Conservation (phyloP, 257 asterid genomes). For the Solanum raphanifolium region DNA sequence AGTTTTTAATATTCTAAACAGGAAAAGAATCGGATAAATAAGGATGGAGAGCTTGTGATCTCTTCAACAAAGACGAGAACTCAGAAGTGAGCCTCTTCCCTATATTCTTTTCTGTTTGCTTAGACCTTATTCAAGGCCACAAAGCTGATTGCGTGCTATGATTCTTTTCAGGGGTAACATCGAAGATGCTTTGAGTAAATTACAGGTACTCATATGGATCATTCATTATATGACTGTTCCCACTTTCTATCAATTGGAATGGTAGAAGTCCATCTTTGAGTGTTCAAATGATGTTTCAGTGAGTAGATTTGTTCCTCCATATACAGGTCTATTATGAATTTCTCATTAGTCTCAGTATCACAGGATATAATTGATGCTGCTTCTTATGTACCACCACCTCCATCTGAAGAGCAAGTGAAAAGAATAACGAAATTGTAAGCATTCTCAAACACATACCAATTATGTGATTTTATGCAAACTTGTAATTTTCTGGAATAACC, state of each 20-base stretch:
- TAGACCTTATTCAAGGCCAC: not conserved
- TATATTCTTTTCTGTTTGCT: conserved; percentile 1
- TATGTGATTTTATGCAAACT: not conserved
- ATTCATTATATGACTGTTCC: not conserved
- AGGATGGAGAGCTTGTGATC: conserved; percentile 84
- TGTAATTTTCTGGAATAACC: not conserved
- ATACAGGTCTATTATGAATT: not conserved
- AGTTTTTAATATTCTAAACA: conserved; percentile 14
- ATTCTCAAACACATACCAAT: not conserved
- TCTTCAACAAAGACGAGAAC: conserved; percentile 85
- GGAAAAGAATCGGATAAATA: conserved; percentile 88
- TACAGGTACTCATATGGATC: conserved; percentile 53
- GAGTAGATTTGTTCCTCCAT: not conserved
- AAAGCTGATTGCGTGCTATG: conserved; percentile 6
- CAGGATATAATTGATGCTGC: conserved; percentile 95
- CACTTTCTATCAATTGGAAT: not conserved
- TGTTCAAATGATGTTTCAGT: not conserved
- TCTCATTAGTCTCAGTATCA: conserved; percentile 10
- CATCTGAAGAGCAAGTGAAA: conserved; percentile 66
- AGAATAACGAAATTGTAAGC: conserved; percentile 69
- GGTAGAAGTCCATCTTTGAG: not conserved
- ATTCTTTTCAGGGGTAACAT: conserved; percentile 53
- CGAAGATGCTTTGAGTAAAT: conserved; percentile 77
- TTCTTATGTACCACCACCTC: conserved; percentile 87
- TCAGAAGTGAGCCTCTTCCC: conserved; percentile 48